Base-by-base conservation (phyloP, 1,284 basidiomycete species). In the Ustilago bromivora region DNA sequence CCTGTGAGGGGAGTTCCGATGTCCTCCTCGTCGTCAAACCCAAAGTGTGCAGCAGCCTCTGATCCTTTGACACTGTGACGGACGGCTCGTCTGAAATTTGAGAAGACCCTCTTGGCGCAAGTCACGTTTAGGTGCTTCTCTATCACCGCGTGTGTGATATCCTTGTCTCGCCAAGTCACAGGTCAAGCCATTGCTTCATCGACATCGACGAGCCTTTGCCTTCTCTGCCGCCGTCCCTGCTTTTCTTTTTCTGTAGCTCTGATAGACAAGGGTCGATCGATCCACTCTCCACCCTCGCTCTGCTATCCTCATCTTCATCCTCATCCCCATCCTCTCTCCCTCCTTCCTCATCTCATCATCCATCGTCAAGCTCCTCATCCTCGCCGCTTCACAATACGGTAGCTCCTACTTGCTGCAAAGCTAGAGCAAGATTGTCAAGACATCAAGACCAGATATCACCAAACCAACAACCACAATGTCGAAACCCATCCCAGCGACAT, bases 401-500 rank as follows among this genome's bases (percentile, higher is more conserved):
- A 28, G 23, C 23, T 28, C 3, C 23, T 28, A 28, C 23, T 28
- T 28, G 23, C 23, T 28, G 23, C 23, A 28, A 60, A 52, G 58
- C 34, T 12, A 12, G 47, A 35, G 40, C 23, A 23, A 35, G 13
- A 36, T 3, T 19, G 19, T 38, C 54, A 28, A 19, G 13, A 57
- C 1, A 40, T 28, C 40, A 36, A 28, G 8, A 23, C n/a, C 35
- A 32, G 13, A n/a, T 17, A 47, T 23, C 51, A 38, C 28, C 36
- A 51, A 28, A 28, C 23, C 6, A 15, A 35, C 12, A 19, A 15
- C 17, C 13, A 54, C 38, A 15, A 76, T 76, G 73, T 71, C 68
- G 19, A 71, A 71, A 38, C 73, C 73, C 2, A 62, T 59, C 38
- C 73, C 73, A 53, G 34, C 40, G 13, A 51, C 68, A 35, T 76